Base-by-base conservation (phyloP, 2,329 filamentous ascomycete species). In the Clonostachys byssicola region DNA sequence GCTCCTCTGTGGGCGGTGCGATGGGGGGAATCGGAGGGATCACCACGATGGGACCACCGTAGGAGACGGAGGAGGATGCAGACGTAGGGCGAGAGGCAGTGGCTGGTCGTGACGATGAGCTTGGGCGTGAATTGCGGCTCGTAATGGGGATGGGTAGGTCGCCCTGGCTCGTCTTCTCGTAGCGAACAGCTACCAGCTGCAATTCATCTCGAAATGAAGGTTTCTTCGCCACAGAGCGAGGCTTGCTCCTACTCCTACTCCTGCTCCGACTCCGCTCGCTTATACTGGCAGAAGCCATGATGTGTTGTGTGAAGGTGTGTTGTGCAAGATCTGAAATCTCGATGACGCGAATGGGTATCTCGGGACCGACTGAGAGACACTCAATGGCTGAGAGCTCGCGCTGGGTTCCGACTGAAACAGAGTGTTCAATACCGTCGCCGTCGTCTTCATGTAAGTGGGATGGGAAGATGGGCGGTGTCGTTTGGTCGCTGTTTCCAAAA, bases 131-230 rank as follows among this genome's bases (percentile, higher is more conserved):
- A 59, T 63, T 70, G 57, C 68, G 67, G 51, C 74, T 71, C 43
- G 72, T 63, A 49, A 80, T 62, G 42, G 75, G 74, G 52, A 82
- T 78, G 35, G 81, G 81, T 49, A 77, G 39, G 8, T 42, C 40
- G 12, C 47, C 43, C 40, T 45, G 43, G 7, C 30, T n/a, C 14
- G 78, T 80, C 62, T 83, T 74, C 58, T 85, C 81, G 66, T 85
- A 85, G 49, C 78, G 76, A 47, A 85, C 58, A 43, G 73, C 74
- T 49, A 83, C 70, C 54, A 83, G 61, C 53, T 62, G 66, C 40
- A 68, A 64, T 54, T 79, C 77, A 56, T 76, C 73, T 50, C 72
- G 67, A 56, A 78, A 64, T 34, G 60, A 59, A 16, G 57, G 51
- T 49, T 55, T 60, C 40, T 55, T 55, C 51, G 64, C 58, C 48